phyloP scores from a whole-genome alignment of 2,329 filamentous ascomycete species.

The Nigrospora osmanthi region DNA sequence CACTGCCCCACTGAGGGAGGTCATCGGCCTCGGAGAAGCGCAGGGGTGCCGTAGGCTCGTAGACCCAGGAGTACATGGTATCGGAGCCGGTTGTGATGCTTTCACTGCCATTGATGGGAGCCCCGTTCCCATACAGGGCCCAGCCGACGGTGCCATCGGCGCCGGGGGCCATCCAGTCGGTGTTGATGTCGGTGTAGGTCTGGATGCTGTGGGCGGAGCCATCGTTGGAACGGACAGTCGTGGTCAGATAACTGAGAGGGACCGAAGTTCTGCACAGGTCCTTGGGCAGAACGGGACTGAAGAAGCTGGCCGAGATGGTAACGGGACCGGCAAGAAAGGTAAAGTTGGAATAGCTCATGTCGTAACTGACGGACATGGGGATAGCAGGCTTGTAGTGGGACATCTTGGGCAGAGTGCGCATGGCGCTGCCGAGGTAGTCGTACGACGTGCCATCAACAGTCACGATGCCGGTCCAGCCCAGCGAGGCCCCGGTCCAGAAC shows the following conservation, averaged over 20 bases:
- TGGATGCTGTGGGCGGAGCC: conserved; percentile 45
- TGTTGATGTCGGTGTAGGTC: conserved; percentile 60
- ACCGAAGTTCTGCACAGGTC: conserved; percentile 72
- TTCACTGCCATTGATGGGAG: conserved; percentile 22
- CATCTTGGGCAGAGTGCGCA: conserved; percentile 27
- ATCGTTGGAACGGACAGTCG: conserved; percentile 52
- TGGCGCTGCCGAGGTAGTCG: conserved; percentile 37
- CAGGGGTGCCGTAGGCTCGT: conserved; percentile 64
- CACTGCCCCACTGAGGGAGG: conserved; percentile 60
- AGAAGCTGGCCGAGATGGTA: conserved; percentile 40
- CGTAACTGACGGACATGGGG: conserved; percentile 30
- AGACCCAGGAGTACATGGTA: conserved; percentile 54
- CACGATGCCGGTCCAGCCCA: conserved; percentile 42
- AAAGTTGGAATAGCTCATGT: conserved; percentile 38
- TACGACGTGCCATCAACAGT: conserved; percentile 29
- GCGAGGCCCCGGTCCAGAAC: conserved; percentile 57
- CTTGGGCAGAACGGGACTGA: conserved; percentile 72
- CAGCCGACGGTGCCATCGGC: conserved; percentile 59
- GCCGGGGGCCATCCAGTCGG: conserved; percentile 73
- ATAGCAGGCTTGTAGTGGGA: conserved; percentile 24
- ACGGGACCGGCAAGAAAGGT: conserved; percentile 27
- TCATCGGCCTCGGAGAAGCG: conserved; percentile 56
- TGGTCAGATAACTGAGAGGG: conserved; percentile 68
- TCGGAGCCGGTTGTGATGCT: conserved; percentile 51
- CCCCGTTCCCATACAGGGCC: conserved; percentile 45